Conservation (phyloP, 495 filamentous ascomycete species). For the Terfezia claveryi region DNA sequence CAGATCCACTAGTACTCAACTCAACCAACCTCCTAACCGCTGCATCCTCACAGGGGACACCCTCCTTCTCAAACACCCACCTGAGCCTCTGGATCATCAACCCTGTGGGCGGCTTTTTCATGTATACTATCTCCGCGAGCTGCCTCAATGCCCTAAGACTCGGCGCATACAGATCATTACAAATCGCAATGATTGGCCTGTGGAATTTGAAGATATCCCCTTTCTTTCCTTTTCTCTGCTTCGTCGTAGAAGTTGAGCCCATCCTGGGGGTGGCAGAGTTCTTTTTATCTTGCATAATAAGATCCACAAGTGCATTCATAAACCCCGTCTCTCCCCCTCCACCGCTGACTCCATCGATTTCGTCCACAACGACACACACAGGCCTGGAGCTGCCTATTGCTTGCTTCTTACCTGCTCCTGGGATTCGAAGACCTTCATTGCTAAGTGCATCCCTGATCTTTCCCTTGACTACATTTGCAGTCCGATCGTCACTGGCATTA, state of each 20-base stretch:
- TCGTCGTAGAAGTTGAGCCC: constrained; percentile 21
- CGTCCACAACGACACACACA: constrained; percentile 83
- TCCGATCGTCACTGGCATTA: constrained; percentile 65
- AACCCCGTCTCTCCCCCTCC: constrained; percentile 62
- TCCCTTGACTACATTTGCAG: constrained; percentile 59
- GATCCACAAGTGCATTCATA: constrained; percentile 79
- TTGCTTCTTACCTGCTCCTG: constrained; percentile 33
- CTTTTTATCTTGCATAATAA: constrained; percentile 66
- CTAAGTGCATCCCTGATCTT: constrained; percentile 63
- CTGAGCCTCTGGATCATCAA: constrained; percentile 68
- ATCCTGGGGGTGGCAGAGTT: constrained; percentile 24
- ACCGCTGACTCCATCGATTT: constrained; percentile 79
- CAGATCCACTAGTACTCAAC: constrained; percentile 16
- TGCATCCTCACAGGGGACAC: constrained; percentile 63
- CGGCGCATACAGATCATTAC: constrained; percentile 93
- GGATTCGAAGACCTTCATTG: constrained; percentile 72
- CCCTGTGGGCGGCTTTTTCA: constrained; percentile 68
- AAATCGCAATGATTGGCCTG: constrained; percentile 77
- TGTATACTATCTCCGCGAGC: constrained; percentile 75
- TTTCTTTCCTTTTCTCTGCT: constrained; percentile 33
- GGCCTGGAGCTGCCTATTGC: constrained; percentile 49
- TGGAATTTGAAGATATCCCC: constrained; percentile 66
- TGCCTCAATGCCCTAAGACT: constrained; percentile 65
- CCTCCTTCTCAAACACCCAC: constrained; percentile 63
- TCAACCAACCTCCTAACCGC: constrained; percentile 79